Conservation (phyloP, 2,329 filamentous ascomycete genomes). For the Rasamsonia emersonii region DNA sequence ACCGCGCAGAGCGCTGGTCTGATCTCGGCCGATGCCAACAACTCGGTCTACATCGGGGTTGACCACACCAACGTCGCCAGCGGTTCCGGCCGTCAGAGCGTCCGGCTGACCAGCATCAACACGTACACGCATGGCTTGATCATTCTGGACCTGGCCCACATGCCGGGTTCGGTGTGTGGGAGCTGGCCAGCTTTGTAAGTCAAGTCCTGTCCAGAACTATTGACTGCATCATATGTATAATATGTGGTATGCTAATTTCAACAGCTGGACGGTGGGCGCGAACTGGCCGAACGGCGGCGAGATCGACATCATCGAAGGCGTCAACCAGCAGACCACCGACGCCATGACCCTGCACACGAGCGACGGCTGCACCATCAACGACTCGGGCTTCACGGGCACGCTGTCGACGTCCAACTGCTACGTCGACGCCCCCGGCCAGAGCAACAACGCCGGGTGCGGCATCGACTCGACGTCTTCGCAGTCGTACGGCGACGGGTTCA, state of each 20-base stretch:
- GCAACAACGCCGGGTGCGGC: conserved; percentile 50
- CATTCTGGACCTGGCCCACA: conserved; percentile 63
- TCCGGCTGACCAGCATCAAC: conserved; percentile 60
- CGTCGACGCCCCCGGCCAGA: conserved; percentile 34
- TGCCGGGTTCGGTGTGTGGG: conserved; percentile 63
- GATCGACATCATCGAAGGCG: conserved; percentile 74
- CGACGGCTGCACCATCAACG: conserved; percentile 50
- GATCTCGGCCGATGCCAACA: conserved; percentile 46
- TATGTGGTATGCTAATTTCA: too few species aligned
- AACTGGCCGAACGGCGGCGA: conserved; percentile 64
- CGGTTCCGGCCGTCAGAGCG: conserved; percentile 55
- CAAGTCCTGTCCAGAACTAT: too few species aligned
- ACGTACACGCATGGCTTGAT: conserved; percentile 59
- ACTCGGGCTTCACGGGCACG: conserved; percentile 40
- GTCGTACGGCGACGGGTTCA: conserved; percentile 63
- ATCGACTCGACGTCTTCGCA: conserved; percentile 41
- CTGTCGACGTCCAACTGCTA: conserved; percentile 51
- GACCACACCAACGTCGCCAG: conserved; percentile 53
- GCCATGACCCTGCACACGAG: conserved; percentile 61
- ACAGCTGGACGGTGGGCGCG: conserved; percentile 51
- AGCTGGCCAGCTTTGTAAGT: conserved; percentile 61
- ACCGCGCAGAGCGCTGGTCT: conserved; percentile 52
- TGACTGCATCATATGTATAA: too few species aligned
- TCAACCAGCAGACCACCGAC: conserved; percentile 54
- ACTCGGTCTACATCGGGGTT: conserved; percentile 59